These are phyloP conservation scores for Aspergillus pseudotamarii DNA, from an alignment of 2,329 filamentous ascomycete genomes.

Conservation along the genomic window DNA sequence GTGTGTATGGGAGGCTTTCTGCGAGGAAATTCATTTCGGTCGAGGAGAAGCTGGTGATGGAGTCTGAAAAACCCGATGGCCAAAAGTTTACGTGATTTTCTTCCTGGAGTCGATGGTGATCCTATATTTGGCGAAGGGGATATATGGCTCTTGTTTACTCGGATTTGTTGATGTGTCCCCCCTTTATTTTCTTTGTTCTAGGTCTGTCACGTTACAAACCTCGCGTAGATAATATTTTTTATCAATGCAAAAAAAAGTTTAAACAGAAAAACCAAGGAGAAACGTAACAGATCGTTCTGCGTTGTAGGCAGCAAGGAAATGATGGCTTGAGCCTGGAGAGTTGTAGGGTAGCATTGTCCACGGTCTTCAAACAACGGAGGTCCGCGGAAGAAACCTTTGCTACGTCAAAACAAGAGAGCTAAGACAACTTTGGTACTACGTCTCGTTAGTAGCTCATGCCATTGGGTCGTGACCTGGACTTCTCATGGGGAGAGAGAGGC, in stretches of 20 bases:
- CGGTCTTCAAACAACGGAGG: background rate
- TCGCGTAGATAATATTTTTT: background rate
- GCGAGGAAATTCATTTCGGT: background rate
- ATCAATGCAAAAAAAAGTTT: background rate
- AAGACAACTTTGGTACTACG: slow-evolving; percentile 1
- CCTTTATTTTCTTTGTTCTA: background rate
- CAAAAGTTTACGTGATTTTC: slow-evolving; percentile 4
- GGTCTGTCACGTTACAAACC: background rate
- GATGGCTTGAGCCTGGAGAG: background rate
- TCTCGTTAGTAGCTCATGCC: background rate
- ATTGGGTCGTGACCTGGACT: background rate
- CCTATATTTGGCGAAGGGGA: slow-evolving; percentile 1
- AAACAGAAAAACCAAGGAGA: background rate
- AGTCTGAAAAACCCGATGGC: background rate
- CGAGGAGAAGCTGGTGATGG: background rate
- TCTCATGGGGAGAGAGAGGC: background rate
- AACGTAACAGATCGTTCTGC: background rate
- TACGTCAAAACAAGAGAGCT: background rate
- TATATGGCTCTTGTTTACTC: background rate
- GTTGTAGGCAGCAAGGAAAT: background rate
- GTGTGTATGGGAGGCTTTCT: background rate
- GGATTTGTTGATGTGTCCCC: background rate
- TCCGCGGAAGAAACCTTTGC: background rate
- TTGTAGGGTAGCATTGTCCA: background rate
- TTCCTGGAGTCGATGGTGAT: slow-evolving; percentile 1